Evolutionary conservation across 2,329 filamentous ascomycete genomes (phyloP), one percentile per base, ranked within the genome.

Genomic region (Diaporthe caulivora): DNA sequence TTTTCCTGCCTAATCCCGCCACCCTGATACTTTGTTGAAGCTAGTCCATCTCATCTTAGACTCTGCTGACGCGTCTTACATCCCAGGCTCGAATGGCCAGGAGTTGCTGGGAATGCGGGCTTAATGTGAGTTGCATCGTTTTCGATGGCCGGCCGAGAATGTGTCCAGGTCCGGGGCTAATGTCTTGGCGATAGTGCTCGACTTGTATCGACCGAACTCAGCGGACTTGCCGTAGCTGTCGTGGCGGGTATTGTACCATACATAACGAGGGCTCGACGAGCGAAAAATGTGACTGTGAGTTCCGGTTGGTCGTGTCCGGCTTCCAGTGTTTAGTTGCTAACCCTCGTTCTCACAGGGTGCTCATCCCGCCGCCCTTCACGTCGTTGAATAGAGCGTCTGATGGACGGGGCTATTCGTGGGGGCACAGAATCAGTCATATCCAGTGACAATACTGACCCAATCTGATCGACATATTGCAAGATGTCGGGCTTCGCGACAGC

Each of bases 61-160:
- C 24, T 42, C 42, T 57, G 57, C 74, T 75, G 53, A 75, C 70
- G 29, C 15, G 15, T 49, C n/a, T 53, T n/a, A 11, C 11, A 11
- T 10, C 24, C 26, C 29, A 90, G 84, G 86, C 87, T 76, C 89
- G 89, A 70, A 90, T 94, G 80, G 91, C 89, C 18, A 86, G 84
- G 78, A 90, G 95, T 79, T 98, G 95, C 84, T 97, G 94, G 89
- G 95, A 95, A 82, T 98, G 95, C 81, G 95, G 94, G 68, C 90
- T 89, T 75, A 96, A 94, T 74, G 93, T 95, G 84, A 85, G 90
- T 81, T 24, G 21, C 37, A 42, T 24, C 34, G 26, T 13, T n/a
- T 17, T 44, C 47, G 31, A 62, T 42, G 26, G 13, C 49, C 65
- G 40, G 55, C 17, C 53, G 21, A 44, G 53, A 40, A n/a, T 21